These are phyloP conservation scores for Tinospora cordifolia DNA, from an alignment of 164 flowering plant species.

Conservation along the genomic window DNA sequence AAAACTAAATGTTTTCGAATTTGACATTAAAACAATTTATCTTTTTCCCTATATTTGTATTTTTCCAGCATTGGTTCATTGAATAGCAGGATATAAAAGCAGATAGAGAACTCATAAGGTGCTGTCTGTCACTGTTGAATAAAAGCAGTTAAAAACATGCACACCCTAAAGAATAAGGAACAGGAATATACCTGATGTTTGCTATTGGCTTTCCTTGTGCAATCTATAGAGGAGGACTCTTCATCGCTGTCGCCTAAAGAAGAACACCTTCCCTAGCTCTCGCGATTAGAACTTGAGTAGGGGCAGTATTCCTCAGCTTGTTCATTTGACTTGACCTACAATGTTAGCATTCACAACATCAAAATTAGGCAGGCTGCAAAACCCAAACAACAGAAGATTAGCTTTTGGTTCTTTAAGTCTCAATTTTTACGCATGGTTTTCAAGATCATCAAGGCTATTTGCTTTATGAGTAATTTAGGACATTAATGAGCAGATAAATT, in stretches of 20 bases:
- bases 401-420: not conserved
- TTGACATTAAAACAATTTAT: too few relatives aligned
- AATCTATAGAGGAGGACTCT: slow-evolving; percentile 43
- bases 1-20: too few relatives aligned
- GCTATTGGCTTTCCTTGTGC: slow-evolving; percentile 17
- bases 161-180: not conserved
- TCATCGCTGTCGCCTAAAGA: slow-evolving; percentile 78
- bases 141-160: too few relatives aligned
- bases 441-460: not conserved
- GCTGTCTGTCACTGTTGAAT: too few relatives aligned
- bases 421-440: not conserved
- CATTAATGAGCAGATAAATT: not conserved
- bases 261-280: slow-evolving; percentile 95
- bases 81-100: not conserved
- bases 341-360: not conserved
- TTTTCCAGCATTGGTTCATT: not conserved
- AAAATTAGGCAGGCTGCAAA: not conserved
- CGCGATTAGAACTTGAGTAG: slow-evolving; percentile 76
- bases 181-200: slow-evolving; percentile 44
- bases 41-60: too few relatives aligned
- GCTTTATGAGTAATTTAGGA: not conserved
- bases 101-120: not conserved
- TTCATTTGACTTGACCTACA: slow-evolving; percentile 48
- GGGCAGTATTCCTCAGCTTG: slow-evolving; percentile 74
- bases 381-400: not conserved